Base-by-base conservation (phyloP, 2,329 filamentous ascomycete genomes). In the Xylariaceae sp. region DNA sequence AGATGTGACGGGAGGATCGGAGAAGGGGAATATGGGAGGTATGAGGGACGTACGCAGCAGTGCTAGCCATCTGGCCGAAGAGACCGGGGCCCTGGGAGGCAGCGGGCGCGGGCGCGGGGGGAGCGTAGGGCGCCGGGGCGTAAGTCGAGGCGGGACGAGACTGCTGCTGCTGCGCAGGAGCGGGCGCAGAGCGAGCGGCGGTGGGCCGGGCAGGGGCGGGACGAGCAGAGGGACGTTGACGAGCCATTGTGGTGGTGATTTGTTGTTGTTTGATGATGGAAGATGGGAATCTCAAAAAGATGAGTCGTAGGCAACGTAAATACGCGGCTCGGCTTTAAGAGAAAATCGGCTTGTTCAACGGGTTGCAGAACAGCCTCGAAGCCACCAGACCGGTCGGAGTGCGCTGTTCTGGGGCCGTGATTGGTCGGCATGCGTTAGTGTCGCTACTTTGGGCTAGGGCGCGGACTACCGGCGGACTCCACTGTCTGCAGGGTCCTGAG, bases 21-120 rank as follows among this genome's bases (percentile, higher is more conserved):
- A 15, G 18, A 50, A n/a, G n/a, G 52, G 30, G 48, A 18, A 10
- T n/a, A n/a, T 53, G 18, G 17, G 45, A 10, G n/a, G n/a, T n/a
- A n/a, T n/a, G n/a, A n/a, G n/a, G n/a, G n/a, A 61, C 62, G 30
- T 58, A 97, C 93, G 94, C 94, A 75, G 94, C 94, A 59, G 94
- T 99, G 73, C 88, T 92, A 67, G 94, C 94, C 89, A 99, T 97
- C 82, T 97, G 91, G 61, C 91, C 93, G 68, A 99, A 91, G 9
- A 99, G 82, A 65, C 94, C 93, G 4, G 91, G 87, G 34, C 92
- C 90, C 66, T 88, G 82, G 56, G 84, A 82, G 58, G 79, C 75
- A 53, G 80, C 76, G 62, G 80, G 74, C 71, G 42, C 73, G 30
- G 77, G 74, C 6, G 66, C 53, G 77, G 75, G 53, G 77, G 76